phyloP scores from a whole-genome alignment of 2,329 filamentous ascomycete genomes.

The Aspergillus flavus region DNA sequence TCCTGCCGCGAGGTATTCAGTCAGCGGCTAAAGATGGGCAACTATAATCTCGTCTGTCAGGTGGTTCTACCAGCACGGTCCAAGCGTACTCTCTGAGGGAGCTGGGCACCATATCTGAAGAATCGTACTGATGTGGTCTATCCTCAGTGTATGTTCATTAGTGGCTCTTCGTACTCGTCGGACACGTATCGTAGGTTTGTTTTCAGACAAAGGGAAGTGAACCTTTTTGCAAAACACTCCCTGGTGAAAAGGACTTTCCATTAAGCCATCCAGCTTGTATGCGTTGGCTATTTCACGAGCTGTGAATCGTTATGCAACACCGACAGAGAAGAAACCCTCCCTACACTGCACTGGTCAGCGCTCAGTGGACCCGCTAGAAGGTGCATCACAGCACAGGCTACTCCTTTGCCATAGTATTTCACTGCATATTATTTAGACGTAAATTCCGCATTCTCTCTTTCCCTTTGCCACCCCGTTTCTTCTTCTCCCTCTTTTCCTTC shows the following conservation, averaged over 20 bases:
- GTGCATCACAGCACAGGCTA: no score
- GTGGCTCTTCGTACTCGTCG: not conserved
- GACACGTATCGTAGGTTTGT: not conserved
- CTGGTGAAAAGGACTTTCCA: fast-evolving
- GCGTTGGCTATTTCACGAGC: fast-evolving
- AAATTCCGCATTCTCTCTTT: no score
- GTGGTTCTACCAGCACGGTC: not conserved
- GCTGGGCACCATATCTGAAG: not conserved
- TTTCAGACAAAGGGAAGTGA: not conserved
- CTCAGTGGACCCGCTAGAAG: no score
- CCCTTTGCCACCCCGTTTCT: no score
- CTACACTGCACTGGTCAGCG: no score
- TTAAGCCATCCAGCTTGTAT: fast-evolving
- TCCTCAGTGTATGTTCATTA: not conserved
- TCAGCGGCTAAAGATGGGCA: not conserved
- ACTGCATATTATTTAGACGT: no score
- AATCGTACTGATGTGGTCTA: not conserved
- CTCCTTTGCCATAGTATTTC: no score
- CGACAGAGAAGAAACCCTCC: no score
- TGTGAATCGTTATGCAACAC: no score
- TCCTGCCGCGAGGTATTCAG: fast-evolving
- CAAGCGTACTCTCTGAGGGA: not conserved
- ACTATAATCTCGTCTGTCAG: not conserved
- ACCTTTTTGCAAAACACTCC: fast-evolving
- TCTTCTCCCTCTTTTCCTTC: no score